phyloP scores from a whole-genome alignment of 176 grass and related monocot species.

The Phoenix dactylifera region DNA sequence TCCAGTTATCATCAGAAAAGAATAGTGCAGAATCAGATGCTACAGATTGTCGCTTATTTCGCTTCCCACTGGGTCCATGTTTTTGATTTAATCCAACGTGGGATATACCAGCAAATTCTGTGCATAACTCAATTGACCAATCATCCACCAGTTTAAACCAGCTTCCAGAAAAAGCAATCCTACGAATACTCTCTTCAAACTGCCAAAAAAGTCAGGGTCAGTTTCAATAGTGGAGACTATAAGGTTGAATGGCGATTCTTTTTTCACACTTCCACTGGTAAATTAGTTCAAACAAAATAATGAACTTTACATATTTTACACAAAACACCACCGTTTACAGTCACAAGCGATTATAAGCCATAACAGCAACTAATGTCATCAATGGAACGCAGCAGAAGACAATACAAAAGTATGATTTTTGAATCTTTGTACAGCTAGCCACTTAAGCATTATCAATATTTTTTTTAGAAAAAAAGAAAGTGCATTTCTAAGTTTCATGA shows the following conservation, averaged over 20 bases:
- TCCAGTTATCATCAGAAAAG: slow-evolving; percentile 65
- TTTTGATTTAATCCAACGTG: slow-evolving; percentile 52
- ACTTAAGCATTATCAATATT: too few relatives aligned
- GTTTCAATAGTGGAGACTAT: not conserved
- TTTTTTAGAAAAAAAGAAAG: too few relatives aligned
- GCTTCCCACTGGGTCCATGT: slow-evolving; percentile 58
- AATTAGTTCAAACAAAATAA: too few relatives aligned
- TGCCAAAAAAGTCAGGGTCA: slow-evolving; percentile 19
- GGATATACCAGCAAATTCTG: slow-evolving; percentile 37
- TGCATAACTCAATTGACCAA: slow-evolving; percentile 43
- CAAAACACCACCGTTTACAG: too few relatives aligned
- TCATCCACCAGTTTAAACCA: slow-evolving; percentile 83
- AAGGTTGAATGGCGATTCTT: not conserved
- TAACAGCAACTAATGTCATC: too few relatives aligned
- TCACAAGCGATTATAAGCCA: too few relatives aligned
- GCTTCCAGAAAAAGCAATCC: slow-evolving; percentile 59
- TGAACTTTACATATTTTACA: too few relatives aligned
- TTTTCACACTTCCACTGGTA: too few relatives aligned
- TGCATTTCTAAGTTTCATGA: too few relatives aligned
- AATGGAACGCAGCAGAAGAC: too few relatives aligned
- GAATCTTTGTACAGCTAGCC: too few relatives aligned
- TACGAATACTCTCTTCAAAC: slow-evolving; percentile 83
- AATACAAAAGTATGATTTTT: too few relatives aligned
- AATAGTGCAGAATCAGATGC: slow-evolving; percentile 37
- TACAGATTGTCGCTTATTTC: slow-evolving; percentile 46